Evolutionary conservation across 2,329 filamentous ascomycete genomes (phyloP), one percentile per base, ranked within the genome.

Genomic region (Botrytis squamosa): DNA sequence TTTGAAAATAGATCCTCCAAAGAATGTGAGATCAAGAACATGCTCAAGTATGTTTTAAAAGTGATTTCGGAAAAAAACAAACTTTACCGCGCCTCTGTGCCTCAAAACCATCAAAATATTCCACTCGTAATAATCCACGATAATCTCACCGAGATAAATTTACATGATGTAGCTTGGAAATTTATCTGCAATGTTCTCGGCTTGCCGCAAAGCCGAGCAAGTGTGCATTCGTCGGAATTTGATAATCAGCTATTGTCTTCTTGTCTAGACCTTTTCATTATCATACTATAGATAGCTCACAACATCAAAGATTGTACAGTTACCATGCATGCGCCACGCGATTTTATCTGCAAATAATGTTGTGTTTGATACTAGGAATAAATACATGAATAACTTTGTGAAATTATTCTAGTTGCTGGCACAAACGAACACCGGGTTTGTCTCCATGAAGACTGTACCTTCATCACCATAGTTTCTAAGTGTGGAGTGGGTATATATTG

Each of bases 271-370:
- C 7, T 36, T 57, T 49, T 7, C 36, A 4, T 25, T 25, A 29
- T 29, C 22, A 49, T 25, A n/a, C 33, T 12, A 40, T 66, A n/a
- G 25, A 55, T 57, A n/a, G 16, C 42, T 72, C 42, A 40, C 38
- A 52, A 22, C 33, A 36, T 36, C 18, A 44, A 14, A n/a, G 3
- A n/a, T 7, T 49, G 22, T 16, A 40, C 29, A 60, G 64, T 55
- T 40, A 52, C 63, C 71, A 60, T 60, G 71, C 52, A 68, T 38
- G 33, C 46, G n/a, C 71, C 64, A 72, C 55, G 64, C 52, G 40
- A 69, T 40, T 59, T 9, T 29, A 40, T 60, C 49, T 69, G 64
- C 63, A 42, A 59, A 46, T 46, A 57, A 69, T 59, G n/a, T 33
- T 69, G 29, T 72, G 55, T 4, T 65, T 20, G 14, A 7, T 71